Evolutionary conservation across 768 basidiomycete genomes (phyloP), one percentile per base, ranked within the genome.

Genomic region (Suillus subaureus): DNA sequence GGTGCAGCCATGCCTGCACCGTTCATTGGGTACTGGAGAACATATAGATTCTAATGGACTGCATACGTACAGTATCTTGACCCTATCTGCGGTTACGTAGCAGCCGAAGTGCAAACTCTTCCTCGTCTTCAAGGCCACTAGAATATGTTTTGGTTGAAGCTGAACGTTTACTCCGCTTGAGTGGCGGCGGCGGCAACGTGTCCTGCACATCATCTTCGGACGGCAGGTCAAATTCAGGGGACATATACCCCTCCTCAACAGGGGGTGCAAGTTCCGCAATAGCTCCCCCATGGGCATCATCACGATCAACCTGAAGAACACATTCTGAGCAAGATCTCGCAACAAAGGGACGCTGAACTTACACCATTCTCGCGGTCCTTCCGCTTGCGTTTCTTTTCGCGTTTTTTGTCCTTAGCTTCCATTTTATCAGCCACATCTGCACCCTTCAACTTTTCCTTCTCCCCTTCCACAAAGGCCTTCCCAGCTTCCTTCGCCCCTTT

Each of bases 361-460:
- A 76, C 80, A 43, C 65, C 77, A 63, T 77, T 81, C 72, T 93
- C 91, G 43, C 85, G 83, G 64, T 94, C 91, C 79, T 96, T 97
- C 72, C 92, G 81, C 79, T 96, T 97, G 68, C 93, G 81, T 82
- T 97, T 97, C 84, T 93, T 96, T 76, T 97, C 96, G 68, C 84
- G 80, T 79, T 89, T 92, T 85, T 95, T 96, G 73, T 91, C 93
- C 75, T 84, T 91, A 7, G 92, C 95, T 70, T 93, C 87, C 65
- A 86, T 85, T 78, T 92, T 91, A 79, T 99, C 97, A 54, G 79
- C 64, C 55, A 88, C 81, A 74, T 97, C 94, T 31, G 84, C 86
- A 13, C 83, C 79, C 70, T 80, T 83, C 85, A 98, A 83, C 81
- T 86, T 90, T 61, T 82, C 85, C 66, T 88, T 80, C 79, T 97